phyloP scores from a whole-genome alignment of 2,329 filamentous ascomycete genomes.

The Aspergillus quadricinctus region DNA sequence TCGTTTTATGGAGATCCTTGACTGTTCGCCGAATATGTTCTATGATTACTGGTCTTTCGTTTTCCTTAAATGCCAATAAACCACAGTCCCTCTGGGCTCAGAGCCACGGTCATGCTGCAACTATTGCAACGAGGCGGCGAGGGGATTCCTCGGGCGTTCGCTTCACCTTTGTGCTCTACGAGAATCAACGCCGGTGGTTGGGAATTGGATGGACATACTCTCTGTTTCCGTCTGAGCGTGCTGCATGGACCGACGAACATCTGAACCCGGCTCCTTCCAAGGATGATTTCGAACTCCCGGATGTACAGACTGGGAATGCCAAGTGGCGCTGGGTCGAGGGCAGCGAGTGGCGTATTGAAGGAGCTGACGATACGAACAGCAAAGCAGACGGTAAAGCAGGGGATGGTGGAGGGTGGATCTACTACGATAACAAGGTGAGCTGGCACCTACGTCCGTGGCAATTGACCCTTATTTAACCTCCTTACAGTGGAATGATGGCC shows the following conservation, averaged over 20 bases:
- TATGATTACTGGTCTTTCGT: conserved; percentile 75
- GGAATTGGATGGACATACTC: conserved; percentile 92
- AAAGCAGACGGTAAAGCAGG: conserved; percentile 35
- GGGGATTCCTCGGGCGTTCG: conserved; percentile 69
- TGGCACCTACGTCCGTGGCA: background rate
- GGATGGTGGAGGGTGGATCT: conserved; percentile 82
- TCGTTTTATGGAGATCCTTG: conserved; percentile 84
- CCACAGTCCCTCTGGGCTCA: conserved; percentile 27
- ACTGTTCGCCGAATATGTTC: conserved; percentile 65
- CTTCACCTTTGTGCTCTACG: conserved; percentile 94
- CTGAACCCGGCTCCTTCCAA: conserved; percentile 73
- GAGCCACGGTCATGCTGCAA: conserved; percentile 44
- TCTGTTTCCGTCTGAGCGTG: conserved; percentile 83
- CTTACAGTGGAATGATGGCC: conserved; percentile 78
- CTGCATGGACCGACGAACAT: conserved; percentile 94
- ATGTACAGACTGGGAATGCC: conserved; percentile 60
- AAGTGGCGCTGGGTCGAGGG: conserved; percentile 79
- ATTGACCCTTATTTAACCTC: conserved; percentile 2
- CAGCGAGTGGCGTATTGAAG: conserved; percentile 83
- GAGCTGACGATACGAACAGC: conserved; percentile 41
- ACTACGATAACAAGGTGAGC: conserved; percentile 90
- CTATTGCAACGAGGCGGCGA: conserved; percentile 43
- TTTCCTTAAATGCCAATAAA: conserved; percentile 41
- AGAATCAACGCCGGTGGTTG: conserved; percentile 94
- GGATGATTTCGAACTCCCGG: conserved; percentile 65